phyloP scores from a whole-genome alignment of 2,329 filamentous ascomycete species.

The Alternaria sp. region DNA sequence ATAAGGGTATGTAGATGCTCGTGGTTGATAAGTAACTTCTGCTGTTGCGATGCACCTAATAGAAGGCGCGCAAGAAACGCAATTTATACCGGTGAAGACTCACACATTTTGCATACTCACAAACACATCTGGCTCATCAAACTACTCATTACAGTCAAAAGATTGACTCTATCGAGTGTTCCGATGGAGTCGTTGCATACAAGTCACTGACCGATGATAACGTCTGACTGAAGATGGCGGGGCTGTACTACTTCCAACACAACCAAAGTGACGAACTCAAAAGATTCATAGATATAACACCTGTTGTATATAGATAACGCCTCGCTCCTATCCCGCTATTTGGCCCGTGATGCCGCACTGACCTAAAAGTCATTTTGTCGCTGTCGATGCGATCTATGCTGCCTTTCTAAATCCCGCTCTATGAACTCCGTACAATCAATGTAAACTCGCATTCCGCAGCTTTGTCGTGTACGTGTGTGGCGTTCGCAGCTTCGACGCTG shows the following conservation, averaged over 20 bases:
- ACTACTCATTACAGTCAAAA: not conserved
- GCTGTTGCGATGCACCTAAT: no score
- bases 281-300: not conserved
- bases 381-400: not conserved
- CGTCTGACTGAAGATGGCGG: not conserved
- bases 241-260: not conserved
- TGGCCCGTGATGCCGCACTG: not conserved
- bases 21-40: no score
- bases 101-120: not conserved
- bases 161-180: accelerated
- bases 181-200: not conserved
- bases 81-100: not conserved
- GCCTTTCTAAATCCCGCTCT: accelerated
- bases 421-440: not conserved
- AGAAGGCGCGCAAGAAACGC: no score
- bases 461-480: accelerated
- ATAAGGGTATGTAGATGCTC: no score
- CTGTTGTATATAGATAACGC: not conserved
- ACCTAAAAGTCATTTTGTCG: not conserved
- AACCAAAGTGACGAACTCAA: accelerated
- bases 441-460: accelerated
- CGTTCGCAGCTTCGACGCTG: not conserved
- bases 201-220: not conserved
- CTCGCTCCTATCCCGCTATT: not conserved
- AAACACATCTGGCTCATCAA: not conserved